Conservation (phyloP, 2,329 filamentous ascomycete species). For the Rosellinia necatrix region DNA sequence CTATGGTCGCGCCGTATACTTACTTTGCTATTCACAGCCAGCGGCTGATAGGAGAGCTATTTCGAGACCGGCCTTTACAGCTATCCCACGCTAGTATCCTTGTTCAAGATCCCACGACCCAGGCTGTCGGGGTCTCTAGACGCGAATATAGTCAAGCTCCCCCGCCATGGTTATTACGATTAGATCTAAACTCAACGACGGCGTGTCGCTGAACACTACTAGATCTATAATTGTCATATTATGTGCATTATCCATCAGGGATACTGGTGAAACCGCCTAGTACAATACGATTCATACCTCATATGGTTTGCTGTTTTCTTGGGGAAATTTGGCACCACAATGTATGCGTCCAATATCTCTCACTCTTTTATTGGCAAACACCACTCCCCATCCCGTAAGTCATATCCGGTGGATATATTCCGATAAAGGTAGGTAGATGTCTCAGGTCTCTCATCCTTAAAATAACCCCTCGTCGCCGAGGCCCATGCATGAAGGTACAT, state of each 20-base stretch:
- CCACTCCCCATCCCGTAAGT: no score
- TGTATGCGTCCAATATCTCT: no score
- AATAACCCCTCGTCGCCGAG: neutral
- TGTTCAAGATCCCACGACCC: neutral
- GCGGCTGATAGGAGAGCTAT: neutral
- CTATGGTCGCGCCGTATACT: slow-evolving; percentile 3
- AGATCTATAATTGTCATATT: neutral
- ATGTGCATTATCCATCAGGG: neutral
- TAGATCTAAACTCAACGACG: neutral
- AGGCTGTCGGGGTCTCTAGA: neutral
- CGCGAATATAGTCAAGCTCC: neutral
- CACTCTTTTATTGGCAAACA: no score
- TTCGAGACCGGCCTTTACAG: neutral
- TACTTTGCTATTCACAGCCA: neutral
- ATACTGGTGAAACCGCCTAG: no score
- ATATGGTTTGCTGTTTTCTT: no score
- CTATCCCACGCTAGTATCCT: neutral
- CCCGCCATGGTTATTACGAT: neutral
- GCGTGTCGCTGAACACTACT: neutral
- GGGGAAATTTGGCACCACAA: no score
- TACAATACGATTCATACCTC: no score
- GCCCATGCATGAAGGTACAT: no score
- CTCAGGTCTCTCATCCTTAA: neutral
- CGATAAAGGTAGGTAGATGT: neutral
- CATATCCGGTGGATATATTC: neutral